Evolutionary conservation across 2,329 filamentous ascomycete species (phyloP).

Genomic region (Thelonectria olida): DNA sequence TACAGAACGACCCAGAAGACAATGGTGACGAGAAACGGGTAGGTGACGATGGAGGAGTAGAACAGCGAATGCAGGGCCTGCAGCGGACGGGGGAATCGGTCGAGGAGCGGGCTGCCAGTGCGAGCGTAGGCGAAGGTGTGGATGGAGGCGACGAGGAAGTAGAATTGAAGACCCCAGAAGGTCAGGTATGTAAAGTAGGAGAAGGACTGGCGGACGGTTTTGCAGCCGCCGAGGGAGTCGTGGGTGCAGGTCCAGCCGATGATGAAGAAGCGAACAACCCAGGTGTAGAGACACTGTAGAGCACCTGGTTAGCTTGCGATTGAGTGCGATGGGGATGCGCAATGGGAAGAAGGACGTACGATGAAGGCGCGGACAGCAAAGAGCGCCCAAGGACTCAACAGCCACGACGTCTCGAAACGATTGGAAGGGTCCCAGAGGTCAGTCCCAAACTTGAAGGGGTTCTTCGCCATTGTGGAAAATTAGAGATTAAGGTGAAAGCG

Average conservation of each 20-base stretch:
- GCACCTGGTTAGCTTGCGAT: background rate
- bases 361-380: conserved; percentile 65
- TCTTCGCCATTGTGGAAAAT: conserved; percentile 31
- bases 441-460: conserved; percentile 51
- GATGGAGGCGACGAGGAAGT: conserved; percentile 72
- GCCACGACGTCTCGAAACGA: conserved; percentile 83
- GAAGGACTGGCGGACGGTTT: conserved; percentile 66
- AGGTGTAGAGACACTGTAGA: conserved; percentile 69
- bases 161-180: conserved; percentile 86
- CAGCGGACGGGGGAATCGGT: conserved; percentile 67
- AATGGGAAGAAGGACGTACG: conserved; percentile 49
- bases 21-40: conserved; percentile 74
- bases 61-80: conserved; percentile 72
- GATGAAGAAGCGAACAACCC: conserved; percentile 74
- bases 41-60: conserved; percentile 70
- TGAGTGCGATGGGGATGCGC: background rate
- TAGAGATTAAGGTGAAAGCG: background rate
- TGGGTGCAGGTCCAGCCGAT: conserved; percentile 72
- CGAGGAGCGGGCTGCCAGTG: conserved; percentile 63
- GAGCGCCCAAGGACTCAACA: conserved; percentile 73
- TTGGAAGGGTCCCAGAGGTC: conserved; percentile 64
- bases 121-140: conserved; percentile 76
- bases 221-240: conserved; percentile 52
- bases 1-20: conserved; percentile 76
- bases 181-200: conserved; percentile 85